Conservation (phyloP, 352 stramenopile species). For the Globisporangium solare region DNA sequence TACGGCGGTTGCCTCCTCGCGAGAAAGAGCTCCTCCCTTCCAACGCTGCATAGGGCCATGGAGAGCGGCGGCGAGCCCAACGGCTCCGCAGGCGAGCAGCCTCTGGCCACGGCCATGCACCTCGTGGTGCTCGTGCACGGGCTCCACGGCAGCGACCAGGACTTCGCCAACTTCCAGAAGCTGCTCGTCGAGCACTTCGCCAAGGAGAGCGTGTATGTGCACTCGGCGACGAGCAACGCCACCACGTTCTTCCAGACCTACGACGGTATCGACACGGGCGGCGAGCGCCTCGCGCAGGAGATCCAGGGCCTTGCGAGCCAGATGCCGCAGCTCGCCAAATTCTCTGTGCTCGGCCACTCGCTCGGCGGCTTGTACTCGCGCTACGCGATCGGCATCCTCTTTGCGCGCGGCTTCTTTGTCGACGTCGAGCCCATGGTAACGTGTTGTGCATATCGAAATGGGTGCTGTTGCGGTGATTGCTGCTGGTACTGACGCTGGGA, state of each 20-base stretch:
- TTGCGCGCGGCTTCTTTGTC: slow-evolving; percentile 65
- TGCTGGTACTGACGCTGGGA: neutral
- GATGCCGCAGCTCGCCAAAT: slow-evolving; percentile 60
- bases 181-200: slow-evolving; percentile 49
- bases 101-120: slow-evolving; percentile 29
- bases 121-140: slow-evolving; percentile 74
- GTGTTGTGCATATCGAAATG: no score
- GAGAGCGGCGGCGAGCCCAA: neutral
- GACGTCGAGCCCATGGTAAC: slow-evolving; percentile 64
- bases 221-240: slow-evolving; percentile 46
- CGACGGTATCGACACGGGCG: slow-evolving; percentile 69
- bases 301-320: slow-evolving; percentile 38
- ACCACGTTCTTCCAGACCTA: slow-evolving; percentile 67
- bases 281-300: slow-evolving; percentile 65
- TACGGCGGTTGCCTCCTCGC: no score
- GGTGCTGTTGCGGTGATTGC: no score
- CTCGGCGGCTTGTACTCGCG: slow-evolving; percentile 76
- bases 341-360: slow-evolving; percentile 77
- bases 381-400: slow-evolving; percentile 68
- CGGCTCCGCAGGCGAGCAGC: neutral
- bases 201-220: slow-evolving; percentile 38
- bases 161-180: slow-evolving; percentile 53
- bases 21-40: no score
- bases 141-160: slow-evolving; percentile 54
- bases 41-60: neutral